phyloP scores from a whole-genome alignment of 768 basidiomycete genomes.

The Russula olivacea region DNA sequence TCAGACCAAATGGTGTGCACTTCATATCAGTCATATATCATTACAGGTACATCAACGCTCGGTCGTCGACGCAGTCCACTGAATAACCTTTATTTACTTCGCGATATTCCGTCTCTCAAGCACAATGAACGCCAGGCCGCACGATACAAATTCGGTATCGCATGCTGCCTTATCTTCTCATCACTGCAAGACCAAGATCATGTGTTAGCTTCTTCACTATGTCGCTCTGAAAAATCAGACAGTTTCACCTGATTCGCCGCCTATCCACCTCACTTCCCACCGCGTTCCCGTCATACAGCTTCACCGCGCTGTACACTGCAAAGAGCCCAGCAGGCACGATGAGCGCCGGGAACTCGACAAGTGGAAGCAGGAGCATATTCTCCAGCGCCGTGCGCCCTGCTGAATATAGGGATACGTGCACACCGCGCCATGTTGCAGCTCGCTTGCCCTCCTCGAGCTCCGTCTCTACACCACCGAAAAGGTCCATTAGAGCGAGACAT shows the following conservation, averaged over 20 bases:
- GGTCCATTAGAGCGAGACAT: slow-evolving; percentile 14
- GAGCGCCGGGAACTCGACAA: slow-evolving; percentile 19
- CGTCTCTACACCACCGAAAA: slow-evolving; percentile 14
- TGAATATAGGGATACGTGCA: slow-evolving; percentile 23
- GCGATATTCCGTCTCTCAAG: neutral
- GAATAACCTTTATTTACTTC: neutral
- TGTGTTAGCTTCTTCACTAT: neutral
- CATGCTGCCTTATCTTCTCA: slow-evolving; percentile 20
- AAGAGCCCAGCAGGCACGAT: slow-evolving; percentile 24
- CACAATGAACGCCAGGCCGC: slow-evolving; percentile 18
- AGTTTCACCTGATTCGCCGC: slow-evolving; percentile 21
- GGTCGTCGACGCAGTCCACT: neutral
- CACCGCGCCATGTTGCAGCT: slow-evolving; percentile 24
- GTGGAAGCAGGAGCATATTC: slow-evolving; percentile 25
- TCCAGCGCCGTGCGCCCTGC: slow-evolving; percentile 21
- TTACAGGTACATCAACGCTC: neutral
- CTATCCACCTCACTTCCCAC: slow-evolving; percentile 17
- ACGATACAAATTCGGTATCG: slow-evolving; percentile 15
- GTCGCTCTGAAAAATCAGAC: neutral
- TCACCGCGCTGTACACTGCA: slow-evolving; percentile 22
- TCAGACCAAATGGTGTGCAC: neutral
- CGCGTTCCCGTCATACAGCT: slow-evolving; percentile 20
- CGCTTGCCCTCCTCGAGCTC: slow-evolving; percentile 11
- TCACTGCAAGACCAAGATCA: slow-evolving; percentile 4
- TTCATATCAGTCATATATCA: neutral